These are phyloP conservation scores for Aquilaria agallochum DNA, from an alignment of 441 rosid genomes.

Conservation along the genomic window DNA sequence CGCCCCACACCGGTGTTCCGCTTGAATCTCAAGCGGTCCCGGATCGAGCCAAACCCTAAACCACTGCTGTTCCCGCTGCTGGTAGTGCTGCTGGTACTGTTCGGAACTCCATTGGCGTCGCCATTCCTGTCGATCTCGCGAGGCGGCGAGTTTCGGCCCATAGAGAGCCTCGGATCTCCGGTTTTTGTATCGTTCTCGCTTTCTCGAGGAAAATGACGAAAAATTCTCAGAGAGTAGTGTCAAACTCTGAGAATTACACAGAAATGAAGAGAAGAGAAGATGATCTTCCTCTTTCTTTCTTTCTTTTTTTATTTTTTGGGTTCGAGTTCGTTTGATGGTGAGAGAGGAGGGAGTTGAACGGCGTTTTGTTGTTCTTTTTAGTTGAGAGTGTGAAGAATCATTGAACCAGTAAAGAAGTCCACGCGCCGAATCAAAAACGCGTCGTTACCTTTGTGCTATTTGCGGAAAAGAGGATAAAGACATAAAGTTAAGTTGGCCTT, in stretches of 20 bases:
- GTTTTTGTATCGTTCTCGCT: conserved; percentile 10
- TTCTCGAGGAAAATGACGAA: conserved; percentile 16
- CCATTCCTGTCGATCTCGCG: conserved; percentile 47
- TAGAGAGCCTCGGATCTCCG: conserved; percentile 20
- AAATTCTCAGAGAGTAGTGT: background rate
- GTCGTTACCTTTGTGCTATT: background rate
- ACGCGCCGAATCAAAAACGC: conserved; percentile 4
- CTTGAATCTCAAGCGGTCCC: conserved; percentile 67
- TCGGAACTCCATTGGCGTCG: conserved; percentile 17
- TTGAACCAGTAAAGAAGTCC: background rate
- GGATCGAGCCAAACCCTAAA: conserved; percentile 42
- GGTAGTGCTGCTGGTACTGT: conserved; percentile 8
- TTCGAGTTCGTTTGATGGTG: background rate
- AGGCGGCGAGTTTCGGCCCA: conserved; percentile 41
- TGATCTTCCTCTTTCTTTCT: background rate
- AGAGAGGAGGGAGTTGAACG: background rate
- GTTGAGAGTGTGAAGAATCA: background rate
- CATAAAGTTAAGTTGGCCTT: too few species aligned
- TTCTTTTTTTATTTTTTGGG: background rate
- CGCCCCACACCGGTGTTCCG: conserved; percentile 38
- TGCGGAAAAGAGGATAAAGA: too few species aligned
- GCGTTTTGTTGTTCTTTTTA: background rate
- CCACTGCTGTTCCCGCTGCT: conserved; percentile 24
- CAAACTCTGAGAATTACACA: background rate
- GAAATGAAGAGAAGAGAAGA: background rate